Base-by-base conservation (phyloP, 495 filamentous ascomycete genomes). In the Aspergillus leporis region DNA sequence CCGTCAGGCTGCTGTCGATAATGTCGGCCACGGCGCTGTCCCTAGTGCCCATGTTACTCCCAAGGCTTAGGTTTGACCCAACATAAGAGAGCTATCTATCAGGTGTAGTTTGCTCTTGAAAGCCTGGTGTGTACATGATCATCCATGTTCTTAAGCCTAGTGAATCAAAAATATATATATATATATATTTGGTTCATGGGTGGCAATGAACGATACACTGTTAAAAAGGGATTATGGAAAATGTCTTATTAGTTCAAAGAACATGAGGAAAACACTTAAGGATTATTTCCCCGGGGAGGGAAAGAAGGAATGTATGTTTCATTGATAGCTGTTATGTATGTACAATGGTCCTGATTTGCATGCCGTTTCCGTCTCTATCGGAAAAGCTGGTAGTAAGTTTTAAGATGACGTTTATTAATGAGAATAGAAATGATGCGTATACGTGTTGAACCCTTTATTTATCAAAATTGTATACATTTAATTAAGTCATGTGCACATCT, bases 21-120 rank as follows among this genome's bases (percentile, higher is more conserved):
- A 63, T 48, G 69, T 73, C 52, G 73, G 69, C 41, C 51, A 72
- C 53, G 76, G 76, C 58, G 57, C 66, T 51, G 61, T 78, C 25
- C 77, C 77, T 61, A 77, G 67, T 62, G 77, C 75, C 53, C 67
- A 76, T 55, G 52, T 79, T 41, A 48, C 71, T 63, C 66, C 66
- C 57, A 74, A 75, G 74, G 72, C 58, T 34, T 68, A 65, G 45
- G 58, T 18, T 6, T 9, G 16, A 43, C 52, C 1, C 14, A 22
- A 19, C 22, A n/a, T 45, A 19, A n/a, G 40, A 18, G 9, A 9
- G 40, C 38, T 9, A 6, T 1, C 43, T n/a, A 47, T 14, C 43
- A 18, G 32, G 14, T 25, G 51, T 36, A 32, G n/a, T 38, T 38
- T 22, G 6, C 43, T 22, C 43, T 47, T 9, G 1, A n/a, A 18